Percentiles rank a stretch among this genome's conserved stretches.
These are phyloP conservation scores for Fragosphaeria purpurea DNA, from an alignment of 2,329 filamentous ascomycete species.

Conservation along the genomic window DNA sequence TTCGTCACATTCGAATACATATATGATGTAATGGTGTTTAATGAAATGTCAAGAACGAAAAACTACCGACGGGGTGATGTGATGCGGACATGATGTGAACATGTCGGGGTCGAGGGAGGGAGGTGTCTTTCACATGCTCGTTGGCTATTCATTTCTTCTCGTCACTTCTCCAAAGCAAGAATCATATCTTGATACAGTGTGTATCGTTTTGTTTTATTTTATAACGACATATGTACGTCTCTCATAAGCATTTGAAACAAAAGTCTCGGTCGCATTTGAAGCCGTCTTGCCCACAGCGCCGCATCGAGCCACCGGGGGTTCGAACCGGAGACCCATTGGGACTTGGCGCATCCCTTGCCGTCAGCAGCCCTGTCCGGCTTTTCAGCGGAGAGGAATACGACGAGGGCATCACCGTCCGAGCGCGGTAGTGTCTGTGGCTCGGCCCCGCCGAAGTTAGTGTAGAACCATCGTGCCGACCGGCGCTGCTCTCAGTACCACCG, in stretches of 20 bases:
- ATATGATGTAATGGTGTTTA: no score
- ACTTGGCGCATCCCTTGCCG: slow-evolving; percentile 8
- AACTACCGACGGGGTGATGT: no score
- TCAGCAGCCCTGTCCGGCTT: background rate
- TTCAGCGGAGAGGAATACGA: slow-evolving; percentile 7
- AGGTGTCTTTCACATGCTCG: no score
- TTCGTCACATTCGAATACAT: no score
- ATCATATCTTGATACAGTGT: background rate
- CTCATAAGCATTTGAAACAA: slow-evolving; percentile 46
- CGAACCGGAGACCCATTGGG: slow-evolving; percentile 21
- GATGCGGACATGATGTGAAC: no score
- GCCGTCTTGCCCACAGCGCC: slow-evolving; percentile 44
- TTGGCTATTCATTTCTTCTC: background rate
- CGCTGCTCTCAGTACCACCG: no score
- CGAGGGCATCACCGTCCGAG: background rate
- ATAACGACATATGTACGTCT: background rate
- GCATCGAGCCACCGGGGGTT: slow-evolving; percentile 40
- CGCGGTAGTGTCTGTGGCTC: background rate
- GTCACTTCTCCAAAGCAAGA: no score
- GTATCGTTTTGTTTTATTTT: background rate
- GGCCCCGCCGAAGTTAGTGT: no score
- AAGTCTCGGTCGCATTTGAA: slow-evolving; percentile 48
- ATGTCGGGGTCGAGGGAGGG: no score
- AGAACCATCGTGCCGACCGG: no score
- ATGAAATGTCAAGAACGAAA: no score